Percentiles rank a stretch among this genome's conserved stretches.
Evolutionary conservation across 2,329 filamentous ascomycete species (phyloP).

Genomic region (Dactylellina drechsleri): DNA sequence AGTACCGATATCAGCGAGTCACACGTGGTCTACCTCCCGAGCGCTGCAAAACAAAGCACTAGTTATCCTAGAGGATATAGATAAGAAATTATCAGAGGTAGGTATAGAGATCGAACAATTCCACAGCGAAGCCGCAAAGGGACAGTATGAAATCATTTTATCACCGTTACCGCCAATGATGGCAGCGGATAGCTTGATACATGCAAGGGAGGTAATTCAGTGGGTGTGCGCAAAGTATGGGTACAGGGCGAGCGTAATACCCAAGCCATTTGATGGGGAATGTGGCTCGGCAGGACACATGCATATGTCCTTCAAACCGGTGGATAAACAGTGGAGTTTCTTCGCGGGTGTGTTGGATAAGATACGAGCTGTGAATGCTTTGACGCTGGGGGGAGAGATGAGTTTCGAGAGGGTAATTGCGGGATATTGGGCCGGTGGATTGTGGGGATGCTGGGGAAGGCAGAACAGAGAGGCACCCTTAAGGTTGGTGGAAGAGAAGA

Average conservation of each 20-base stretch:
- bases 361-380: constrained; percentile 73
- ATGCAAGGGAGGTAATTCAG: constrained; percentile 75
- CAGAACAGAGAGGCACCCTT: constrained; percentile 82
- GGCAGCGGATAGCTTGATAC: constrained; percentile 77
- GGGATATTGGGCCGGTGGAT: constrained; percentile 79
- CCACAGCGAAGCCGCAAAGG: constrained; percentile 77
- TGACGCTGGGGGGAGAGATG: constrained; percentile 72
- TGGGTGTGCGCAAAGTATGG: constrained; percentile 72
- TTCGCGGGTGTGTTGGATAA: constrained; percentile 77
- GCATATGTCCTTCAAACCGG: constrained; percentile 66
- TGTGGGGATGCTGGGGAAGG: constrained; percentile 81
- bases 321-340: constrained; percentile 67
- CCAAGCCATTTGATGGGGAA: constrained; percentile 71
- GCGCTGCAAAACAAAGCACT: constrained; percentile 69
- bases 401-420: constrained; percentile 77
- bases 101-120: constrained; percentile 77
- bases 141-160: constrained; percentile 82
- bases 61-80: constrained; percentile 73
- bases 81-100: constrained; percentile 69
- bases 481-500: constrained; percentile 69
- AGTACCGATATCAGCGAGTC: constrained; percentile 69
- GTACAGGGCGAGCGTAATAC: constrained; percentile 76
- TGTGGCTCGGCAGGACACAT: constrained; percentile 75
- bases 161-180: constrained; percentile 71
- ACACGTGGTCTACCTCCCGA: constrained; percentile 76